These are phyloP conservation scores for Acer saccharum DNA, from an alignment of 345 rosid genomes.

Conservation along the genomic window DNA sequence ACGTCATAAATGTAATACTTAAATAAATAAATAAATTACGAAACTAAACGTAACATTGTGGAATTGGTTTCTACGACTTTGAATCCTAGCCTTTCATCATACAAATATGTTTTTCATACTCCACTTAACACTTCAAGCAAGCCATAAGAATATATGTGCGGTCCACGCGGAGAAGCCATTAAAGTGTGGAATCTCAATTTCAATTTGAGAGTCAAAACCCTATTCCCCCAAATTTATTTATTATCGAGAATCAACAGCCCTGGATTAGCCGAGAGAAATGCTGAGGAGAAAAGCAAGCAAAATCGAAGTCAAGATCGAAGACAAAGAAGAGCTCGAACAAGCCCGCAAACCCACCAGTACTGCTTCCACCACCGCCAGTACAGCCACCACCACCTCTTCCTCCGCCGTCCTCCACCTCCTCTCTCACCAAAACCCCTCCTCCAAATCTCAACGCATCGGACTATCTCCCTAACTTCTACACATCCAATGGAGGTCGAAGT, in stretches of 20 bases:
- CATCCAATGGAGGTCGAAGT: conserved; percentile 77
- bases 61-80: too few species aligned
- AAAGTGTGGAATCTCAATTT: background rate
- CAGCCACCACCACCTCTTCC: conserved; percentile 34
- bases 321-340: conserved; percentile 84
- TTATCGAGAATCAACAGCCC: background rate
- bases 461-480: conserved; percentile 35
- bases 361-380: conserved; percentile 22
- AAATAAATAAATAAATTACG: too few species aligned
- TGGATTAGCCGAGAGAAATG: conserved; percentile 40
- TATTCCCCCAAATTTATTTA: background rate
- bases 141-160: background rate
- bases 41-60: too few species aligned
- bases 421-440: conserved; percentile 49
- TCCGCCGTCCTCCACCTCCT: conserved; percentile 62
- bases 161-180: background rate
- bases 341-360: conserved; percentile 53
- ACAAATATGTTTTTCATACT: too few species aligned
- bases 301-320: conserved; percentile 81
- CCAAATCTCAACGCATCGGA: conserved; percentile 73
- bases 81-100: too few species aligned
- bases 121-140: too few species aligned
- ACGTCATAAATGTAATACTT: too few species aligned
- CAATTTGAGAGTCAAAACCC: background rate
- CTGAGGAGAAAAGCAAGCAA: conserved; percentile 83